Conservation (phyloP, 78 protist species). For the Anaeramoeba flamelloides region DNA sequence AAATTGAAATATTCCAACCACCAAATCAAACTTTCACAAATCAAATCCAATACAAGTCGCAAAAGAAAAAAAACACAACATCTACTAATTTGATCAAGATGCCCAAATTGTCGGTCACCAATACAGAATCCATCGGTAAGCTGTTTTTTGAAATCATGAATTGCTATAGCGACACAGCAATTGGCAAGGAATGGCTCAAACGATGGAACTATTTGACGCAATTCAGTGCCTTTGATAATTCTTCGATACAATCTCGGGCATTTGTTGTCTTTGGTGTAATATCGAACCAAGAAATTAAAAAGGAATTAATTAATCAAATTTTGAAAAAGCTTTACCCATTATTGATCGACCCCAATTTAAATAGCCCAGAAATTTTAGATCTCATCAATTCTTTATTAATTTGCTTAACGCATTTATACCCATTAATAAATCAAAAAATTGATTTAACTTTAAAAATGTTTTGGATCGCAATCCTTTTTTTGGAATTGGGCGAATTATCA, state of each 20-base stretch:
- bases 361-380: background rate
- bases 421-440: background rate
- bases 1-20: background rate
- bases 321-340: background rate
- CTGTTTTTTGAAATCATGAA: conserved; percentile 14
- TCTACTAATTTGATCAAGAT: too few species aligned
- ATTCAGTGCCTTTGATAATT: conserved; percentile 18
- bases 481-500: background rate
- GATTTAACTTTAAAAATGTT: background rate
- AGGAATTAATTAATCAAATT: background rate
- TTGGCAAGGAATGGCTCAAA: conserved; percentile 16
- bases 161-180: conserved; percentile 6
- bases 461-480: background rate
- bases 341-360: background rate
- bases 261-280: conserved; percentile 30
- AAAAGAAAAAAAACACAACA: background rate
- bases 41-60: background rate
- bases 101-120: too few species aligned
- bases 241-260: conserved; percentile 38
- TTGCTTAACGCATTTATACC: background rate
- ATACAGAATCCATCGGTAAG: background rate
- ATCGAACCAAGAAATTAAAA: background rate
- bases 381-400: background rate
- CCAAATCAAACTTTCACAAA: background rate
- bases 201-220: conserved; percentile 22